Evolutionary conservation across 1,284 basidiomycete genomes (phyloP).

Genomic region (Xanthoconium separans): DNA sequence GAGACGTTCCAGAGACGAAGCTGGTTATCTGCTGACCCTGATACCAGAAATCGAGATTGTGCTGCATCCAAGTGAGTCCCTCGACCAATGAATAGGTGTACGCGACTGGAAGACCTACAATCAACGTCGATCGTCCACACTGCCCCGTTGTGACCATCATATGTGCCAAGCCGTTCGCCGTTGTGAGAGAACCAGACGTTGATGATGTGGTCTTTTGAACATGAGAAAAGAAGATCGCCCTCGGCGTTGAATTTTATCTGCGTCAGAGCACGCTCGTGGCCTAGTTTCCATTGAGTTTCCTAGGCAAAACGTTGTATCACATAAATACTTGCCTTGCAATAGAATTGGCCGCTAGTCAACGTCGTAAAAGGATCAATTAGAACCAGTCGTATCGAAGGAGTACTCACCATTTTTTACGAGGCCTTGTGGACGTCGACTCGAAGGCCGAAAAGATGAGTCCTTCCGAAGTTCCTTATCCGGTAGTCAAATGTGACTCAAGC

Average conservation of each 20-base stretch:
- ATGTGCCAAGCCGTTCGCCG: slow-evolving; percentile 96
- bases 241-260: slow-evolving; percentile 96
- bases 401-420: slow-evolving; percentile 18
- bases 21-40: slow-evolving; percentile 89
- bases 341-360: slow-evolving; percentile 29
- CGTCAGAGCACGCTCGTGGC: slow-evolving; percentile 98
- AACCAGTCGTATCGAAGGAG: neutral
- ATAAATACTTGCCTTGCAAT: slow-evolving; percentile 27
- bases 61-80: slow-evolving; percentile 46
- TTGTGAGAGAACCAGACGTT: slow-evolving; percentile 99
- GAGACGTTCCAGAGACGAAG: slow-evolving; percentile 91
- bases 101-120: slow-evolving; percentile 55
- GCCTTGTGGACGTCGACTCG: neutral
- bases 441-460: slow-evolving; percentile 16
- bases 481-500: neutral
- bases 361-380: neutral
- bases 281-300: slow-evolving; percentile 40
- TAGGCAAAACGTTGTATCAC: neutral
- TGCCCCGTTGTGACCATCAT: slow-evolving; percentile 94
- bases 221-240: slow-evolving; percentile 94
- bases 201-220: slow-evolving; percentile 93
- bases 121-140: slow-evolving; percentile 98
- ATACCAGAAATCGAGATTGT: slow-evolving; percentile 83
- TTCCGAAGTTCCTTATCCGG: slow-evolving; percentile 32
- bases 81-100: neutral